Percentiles rank a stretch among this genome's conserved stretches.
phyloP scores from a whole-genome alignment of 192 early-diverging fungal species.

The Backusella macrospora region DNA sequence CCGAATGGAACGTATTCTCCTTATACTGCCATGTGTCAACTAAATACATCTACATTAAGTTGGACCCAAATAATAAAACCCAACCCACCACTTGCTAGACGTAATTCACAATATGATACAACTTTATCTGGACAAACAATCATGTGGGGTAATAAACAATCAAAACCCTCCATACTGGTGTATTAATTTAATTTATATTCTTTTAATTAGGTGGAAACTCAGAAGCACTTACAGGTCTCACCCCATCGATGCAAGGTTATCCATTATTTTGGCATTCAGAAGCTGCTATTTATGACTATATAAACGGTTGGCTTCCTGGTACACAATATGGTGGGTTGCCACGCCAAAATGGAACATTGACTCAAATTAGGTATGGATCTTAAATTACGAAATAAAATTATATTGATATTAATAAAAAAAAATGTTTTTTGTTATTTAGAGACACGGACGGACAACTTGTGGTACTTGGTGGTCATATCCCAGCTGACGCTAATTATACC shows the following conservation, averaged over 20 bases:
- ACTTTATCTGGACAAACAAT: slow-evolving; percentile 13
- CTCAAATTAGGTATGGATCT: slow-evolving; percentile 9
- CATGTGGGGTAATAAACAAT: slow-evolving; percentile 12
- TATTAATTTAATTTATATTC: background rate
- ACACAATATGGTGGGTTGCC: slow-evolving; percentile 13
- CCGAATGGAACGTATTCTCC: slow-evolving; percentile 15
- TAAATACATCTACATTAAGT: background rate
- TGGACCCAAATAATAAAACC: slow-evolving; percentile 6
- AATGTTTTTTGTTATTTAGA: background rate
- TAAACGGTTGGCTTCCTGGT: slow-evolving; percentile 15
- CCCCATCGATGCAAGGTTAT: slow-evolving; percentile 9
- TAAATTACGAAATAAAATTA: background rate
- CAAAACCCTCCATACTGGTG: background rate
- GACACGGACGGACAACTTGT: slow-evolving; percentile 18
- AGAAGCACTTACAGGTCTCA: slow-evolving; percentile 8
- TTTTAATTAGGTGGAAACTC: slow-evolving; percentile 14
- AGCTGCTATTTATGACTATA: slow-evolving; percentile 8
- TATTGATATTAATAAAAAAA: background rate
- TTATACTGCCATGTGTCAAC: slow-evolving; percentile 7
- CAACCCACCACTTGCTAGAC: slow-evolving; percentile 15
- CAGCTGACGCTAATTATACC: background rate
- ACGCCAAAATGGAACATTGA: slow-evolving; percentile 11
- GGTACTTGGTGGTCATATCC: slow-evolving; percentile 2
- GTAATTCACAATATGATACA: background rate
- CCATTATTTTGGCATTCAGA: slow-evolving; percentile 10